phyloP scores from a whole-genome alignment of 371 early-diverging fungal species.

The Nematocida sp. region DNA sequence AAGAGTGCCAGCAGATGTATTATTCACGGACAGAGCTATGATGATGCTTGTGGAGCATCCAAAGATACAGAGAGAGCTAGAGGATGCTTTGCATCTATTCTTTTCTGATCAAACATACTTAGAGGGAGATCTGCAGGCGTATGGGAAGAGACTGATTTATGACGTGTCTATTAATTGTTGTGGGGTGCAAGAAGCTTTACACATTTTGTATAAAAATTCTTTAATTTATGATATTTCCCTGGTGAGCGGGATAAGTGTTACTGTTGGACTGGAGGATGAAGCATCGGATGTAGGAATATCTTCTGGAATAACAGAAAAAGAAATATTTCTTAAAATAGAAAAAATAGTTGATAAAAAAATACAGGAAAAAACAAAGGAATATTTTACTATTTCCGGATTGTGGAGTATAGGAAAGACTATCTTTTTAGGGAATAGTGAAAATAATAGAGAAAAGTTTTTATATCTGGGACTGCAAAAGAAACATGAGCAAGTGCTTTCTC shows the following conservation, averaged over 20 bases:
- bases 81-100: too few relatives aligned
- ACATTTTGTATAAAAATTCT: too few relatives aligned
- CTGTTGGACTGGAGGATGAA: background rate
- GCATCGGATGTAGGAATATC: too few relatives aligned
- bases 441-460: background rate
- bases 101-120: too few relatives aligned
- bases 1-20: background rate
- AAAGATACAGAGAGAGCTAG: too few relatives aligned
- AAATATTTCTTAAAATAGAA: too few relatives aligned
- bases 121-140: background rate
- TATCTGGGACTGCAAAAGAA: background rate
- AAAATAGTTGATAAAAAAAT: slow-evolving; percentile 1
- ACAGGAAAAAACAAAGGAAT: background rate
- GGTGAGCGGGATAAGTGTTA: background rate
- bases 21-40: background rate
- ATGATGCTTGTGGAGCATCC: background rate
- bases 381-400: slow-evolving; percentile 1
- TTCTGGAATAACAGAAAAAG: too few relatives aligned
- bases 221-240: too few relatives aligned
- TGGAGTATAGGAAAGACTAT: slow-evolving; percentile 17
- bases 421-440: background rate
- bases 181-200: too few relatives aligned
- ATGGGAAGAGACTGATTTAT: background rate
- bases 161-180: too few relatives aligned
- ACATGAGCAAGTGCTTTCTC: slow-evolving; percentile 1